Evolutionary conservation across 2,329 filamentous ascomycete species (phyloP).

Genomic region (Botryosphaeria dothidea): DNA sequence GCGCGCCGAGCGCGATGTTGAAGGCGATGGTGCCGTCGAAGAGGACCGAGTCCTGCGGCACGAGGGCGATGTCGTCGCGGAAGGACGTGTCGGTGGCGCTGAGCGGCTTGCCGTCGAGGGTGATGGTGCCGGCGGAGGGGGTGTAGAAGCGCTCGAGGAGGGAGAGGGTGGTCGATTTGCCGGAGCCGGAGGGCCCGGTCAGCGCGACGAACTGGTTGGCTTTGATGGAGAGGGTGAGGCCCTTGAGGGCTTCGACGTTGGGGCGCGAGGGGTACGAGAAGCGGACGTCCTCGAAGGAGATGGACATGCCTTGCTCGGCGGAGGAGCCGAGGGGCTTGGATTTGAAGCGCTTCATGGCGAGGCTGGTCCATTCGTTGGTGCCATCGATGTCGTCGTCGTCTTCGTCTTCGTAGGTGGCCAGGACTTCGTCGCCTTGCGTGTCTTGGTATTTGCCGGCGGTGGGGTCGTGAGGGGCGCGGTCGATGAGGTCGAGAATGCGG

Average conservation of each 20-base stretch:
- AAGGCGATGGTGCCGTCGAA: conserved; percentile 52
- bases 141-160: conserved; percentile 52
- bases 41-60: conserved; percentile 50
- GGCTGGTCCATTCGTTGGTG: neutral
- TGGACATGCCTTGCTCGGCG: neutral
- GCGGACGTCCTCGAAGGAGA: conserved; percentile 12
- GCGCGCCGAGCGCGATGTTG: conserved; percentile 51
- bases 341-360: conserved; percentile 8
- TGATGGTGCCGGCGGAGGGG: conserved; percentile 34
- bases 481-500: conserved; percentile 5
- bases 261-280: conserved; percentile 26
- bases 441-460: neutral
- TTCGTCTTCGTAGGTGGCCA: neutral
- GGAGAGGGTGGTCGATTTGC: conserved; percentile 49
- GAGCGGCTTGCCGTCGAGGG: neutral
- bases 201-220: conserved; percentile 48
- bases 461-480: neutral
- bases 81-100: neutral
- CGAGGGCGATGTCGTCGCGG: conserved; percentile 42
- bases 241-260: conserved; percentile 30
- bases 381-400: neutral
- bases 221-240: conserved; percentile 27
- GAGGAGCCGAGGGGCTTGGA: neutral
- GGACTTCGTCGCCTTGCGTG: neutral
- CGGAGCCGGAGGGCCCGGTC: conserved; percentile 51